Evolutionary conservation across 192 early-diverging fungal species (phyloP).

Genomic region (Coemansia umbellata): DNA sequence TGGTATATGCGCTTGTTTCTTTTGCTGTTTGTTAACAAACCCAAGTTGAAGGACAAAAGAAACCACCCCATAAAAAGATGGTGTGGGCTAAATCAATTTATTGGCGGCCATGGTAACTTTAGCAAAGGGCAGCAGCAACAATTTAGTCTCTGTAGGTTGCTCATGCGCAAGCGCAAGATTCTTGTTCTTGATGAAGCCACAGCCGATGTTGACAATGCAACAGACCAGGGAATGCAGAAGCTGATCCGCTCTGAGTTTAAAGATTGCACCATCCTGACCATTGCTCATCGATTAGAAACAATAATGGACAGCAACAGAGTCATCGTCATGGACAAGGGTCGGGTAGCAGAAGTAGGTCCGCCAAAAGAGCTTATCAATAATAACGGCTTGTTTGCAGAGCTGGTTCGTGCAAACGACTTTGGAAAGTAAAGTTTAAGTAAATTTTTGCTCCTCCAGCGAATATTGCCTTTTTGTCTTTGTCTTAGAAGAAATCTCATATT

Average conservation of each 20-base stretch:
- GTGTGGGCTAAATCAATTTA: background rate
- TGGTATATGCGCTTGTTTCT: constrained; percentile 8
- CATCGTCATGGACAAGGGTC: constrained; percentile 67
- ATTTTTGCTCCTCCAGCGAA: too few species aligned
- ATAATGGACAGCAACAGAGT: constrained; percentile 63
- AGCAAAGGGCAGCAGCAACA: constrained; percentile 58
- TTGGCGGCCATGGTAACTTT: background rate
- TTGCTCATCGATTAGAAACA: constrained; percentile 71
- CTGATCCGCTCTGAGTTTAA: constrained; percentile 52
- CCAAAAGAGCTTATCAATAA: constrained; percentile 54
- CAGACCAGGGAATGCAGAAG: constrained; percentile 9
- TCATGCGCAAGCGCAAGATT: constrained; percentile 53
- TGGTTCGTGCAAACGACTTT: constrained; percentile 8
- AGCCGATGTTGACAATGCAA: constrained; percentile 52
- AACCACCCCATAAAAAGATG: background rate
- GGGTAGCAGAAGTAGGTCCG: constrained; percentile 57
- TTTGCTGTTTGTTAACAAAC: constrained; percentile 6
- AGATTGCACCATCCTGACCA: constrained; percentile 52
- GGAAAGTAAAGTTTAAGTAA: too few species aligned
- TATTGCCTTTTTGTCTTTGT: too few species aligned
- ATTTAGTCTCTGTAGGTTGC: constrained; percentile 56
- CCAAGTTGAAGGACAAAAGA: background rate
- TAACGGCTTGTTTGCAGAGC: constrained; percentile 6
- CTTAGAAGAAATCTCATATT: too few species aligned
- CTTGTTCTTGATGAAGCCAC: constrained; percentile 70